phyloP scores from a whole-genome alignment of 176 grass and related monocot species.

The Saccharum officinarum region DNA sequence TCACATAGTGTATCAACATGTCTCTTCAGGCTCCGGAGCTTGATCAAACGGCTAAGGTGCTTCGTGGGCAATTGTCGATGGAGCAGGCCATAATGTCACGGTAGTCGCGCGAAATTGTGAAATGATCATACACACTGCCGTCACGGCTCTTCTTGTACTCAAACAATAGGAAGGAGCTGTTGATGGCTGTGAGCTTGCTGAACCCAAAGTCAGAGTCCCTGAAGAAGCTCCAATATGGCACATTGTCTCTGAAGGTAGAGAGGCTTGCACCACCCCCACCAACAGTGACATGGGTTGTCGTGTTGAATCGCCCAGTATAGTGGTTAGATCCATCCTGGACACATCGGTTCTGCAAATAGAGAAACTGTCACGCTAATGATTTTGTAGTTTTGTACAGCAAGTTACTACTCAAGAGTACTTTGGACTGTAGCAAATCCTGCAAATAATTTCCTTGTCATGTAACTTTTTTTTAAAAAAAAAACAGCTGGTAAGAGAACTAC shows the following conservation, averaged over 20 bases:
- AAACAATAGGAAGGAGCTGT: slow-evolving; percentile 58
- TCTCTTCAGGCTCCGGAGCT: background rate
- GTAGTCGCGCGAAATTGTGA: slow-evolving; percentile 72
- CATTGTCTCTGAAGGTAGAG: slow-evolving; percentile 3
- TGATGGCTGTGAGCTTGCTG: slow-evolving; percentile 80
- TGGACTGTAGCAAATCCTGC: background rate
- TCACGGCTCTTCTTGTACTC: slow-evolving; percentile 93
- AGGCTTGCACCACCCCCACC: slow-evolving; percentile 65
- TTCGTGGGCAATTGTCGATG: slow-evolving; percentile 56
- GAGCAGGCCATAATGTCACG: slow-evolving; percentile 56
- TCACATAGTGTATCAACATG: no score
- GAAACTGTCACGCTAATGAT: background rate
- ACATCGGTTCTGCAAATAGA: slow-evolving; percentile 60
- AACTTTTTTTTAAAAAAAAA: background rate
- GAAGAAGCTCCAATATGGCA: slow-evolving; percentile 63
- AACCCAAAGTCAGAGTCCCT: slow-evolving; percentile 69
- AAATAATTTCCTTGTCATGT: background rate
- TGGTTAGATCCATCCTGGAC: slow-evolving; percentile 46
- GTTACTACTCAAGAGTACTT: background rate
- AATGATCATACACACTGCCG: slow-evolving; percentile 67
- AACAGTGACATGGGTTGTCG: slow-evolving; percentile 70
- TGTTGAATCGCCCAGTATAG: slow-evolving; percentile 59
- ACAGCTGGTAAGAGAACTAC: no score
- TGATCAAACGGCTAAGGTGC: slow-evolving; percentile 51
- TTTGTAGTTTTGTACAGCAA: background rate